Percentiles rank a stretch among this genome's conserved stretches.
These are phyloP conservation scores for Kwoniella mangroviensis DNA, from an alignment of 768 basidiomycete genomes.

Conservation along the genomic window DNA sequence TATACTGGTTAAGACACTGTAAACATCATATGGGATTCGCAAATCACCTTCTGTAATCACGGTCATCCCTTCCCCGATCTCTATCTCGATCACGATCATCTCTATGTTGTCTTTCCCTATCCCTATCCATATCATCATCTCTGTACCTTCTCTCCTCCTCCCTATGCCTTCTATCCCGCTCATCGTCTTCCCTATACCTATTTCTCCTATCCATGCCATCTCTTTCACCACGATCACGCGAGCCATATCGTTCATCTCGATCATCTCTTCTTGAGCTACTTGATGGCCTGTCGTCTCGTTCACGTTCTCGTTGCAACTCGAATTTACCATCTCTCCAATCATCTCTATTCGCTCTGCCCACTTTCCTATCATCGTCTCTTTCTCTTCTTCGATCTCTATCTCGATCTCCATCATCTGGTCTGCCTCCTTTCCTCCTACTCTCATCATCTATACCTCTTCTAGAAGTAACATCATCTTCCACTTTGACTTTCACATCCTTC, in stretches of 20 bases:
- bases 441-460: conserved; percentile 1
- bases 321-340: conserved; percentile 39
- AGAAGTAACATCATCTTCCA: conserved; percentile 8
- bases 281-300: conserved; percentile 10
- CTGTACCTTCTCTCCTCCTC: conserved; percentile 7
- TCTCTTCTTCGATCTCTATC: conserved; percentile 16
- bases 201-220: conserved; percentile 5
- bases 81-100: conserved; percentile 1
- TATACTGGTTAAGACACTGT: no score
- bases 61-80: conserved; percentile 10
- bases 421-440: not conserved
- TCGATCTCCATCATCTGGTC: not conserved
- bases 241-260: conserved; percentile 1
- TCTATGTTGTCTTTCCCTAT: not conserved
- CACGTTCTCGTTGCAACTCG: conserved; percentile 32
- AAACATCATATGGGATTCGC: no score
- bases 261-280: conserved; percentile 12
- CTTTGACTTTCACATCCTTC: conserved; percentile 19
- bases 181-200: not conserved
- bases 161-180: conserved; percentile 18
- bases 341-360: conserved; percentile 32
- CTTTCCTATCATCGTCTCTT: conserved; percentile 11
- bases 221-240: conserved; percentile 1
- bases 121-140: conserved; percentile 10
- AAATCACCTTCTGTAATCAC: conserved; percentile 12